Percentiles rank a stretch among this genome's conserved stretches.
Evolutionary conservation across 768 basidiomycete species (phyloP).

Genomic region (Pleurotus djamor): DNA sequence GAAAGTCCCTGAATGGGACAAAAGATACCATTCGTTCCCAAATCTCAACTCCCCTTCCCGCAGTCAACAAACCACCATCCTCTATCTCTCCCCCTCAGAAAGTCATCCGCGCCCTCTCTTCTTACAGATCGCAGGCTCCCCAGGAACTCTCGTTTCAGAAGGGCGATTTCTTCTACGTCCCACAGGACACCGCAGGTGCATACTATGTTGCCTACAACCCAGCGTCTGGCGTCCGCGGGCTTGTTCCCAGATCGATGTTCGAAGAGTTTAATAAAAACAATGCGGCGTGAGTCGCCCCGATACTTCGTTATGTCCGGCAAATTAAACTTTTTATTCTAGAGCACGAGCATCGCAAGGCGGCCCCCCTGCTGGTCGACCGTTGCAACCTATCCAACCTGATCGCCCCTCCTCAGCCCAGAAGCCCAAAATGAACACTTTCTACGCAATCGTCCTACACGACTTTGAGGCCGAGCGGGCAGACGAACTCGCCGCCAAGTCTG

Average conservation of each 20-base stretch:
- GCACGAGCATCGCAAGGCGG: neutral
- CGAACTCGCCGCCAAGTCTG: conserved; percentile 92
- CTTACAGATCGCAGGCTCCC: conserved; percentile 68
- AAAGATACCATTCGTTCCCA: conserved; percentile 59
- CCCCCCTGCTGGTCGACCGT: conserved; percentile 6
- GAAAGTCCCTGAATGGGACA: conserved; percentile 74
- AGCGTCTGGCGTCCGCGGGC: conserved; percentile 83
- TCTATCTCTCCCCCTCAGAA: conserved; percentile 87
- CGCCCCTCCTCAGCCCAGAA: conserved; percentile 20
- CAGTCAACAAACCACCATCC: conserved; percentile 67
- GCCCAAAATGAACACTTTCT: conserved; percentile 68
- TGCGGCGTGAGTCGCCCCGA: conserved; percentile 46
- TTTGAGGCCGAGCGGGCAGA: conserved; percentile 95
- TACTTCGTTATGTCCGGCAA: conserved; percentile 9
- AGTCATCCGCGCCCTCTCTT: conserved; percentile 82
- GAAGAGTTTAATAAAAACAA: conserved; percentile 85
- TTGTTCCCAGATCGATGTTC: conserved; percentile 85
- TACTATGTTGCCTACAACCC: conserved; percentile 98
- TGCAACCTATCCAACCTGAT: conserved; percentile 19
- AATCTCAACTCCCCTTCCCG: conserved; percentile 70
- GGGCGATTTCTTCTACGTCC: conserved; percentile 98
- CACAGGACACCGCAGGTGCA: conserved; percentile 58
- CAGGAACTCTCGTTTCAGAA: conserved; percentile 88
- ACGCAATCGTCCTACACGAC: conserved; percentile 94
- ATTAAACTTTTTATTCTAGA: neutral